Base-by-base conservation (phyloP, 2,329 filamentous ascomycete species). In the Aspergillus tamarii region DNA sequence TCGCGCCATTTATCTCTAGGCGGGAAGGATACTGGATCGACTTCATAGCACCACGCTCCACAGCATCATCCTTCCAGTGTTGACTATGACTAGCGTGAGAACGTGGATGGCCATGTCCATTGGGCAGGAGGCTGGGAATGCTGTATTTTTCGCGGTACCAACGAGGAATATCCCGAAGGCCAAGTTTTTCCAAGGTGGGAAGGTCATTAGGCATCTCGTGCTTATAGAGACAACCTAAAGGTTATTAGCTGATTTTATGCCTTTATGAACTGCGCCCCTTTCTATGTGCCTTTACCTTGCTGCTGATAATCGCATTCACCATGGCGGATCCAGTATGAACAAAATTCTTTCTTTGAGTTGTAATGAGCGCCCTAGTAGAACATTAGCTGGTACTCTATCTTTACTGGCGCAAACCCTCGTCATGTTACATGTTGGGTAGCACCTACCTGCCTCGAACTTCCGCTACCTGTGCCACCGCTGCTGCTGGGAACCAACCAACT, bases 321-420 rank as follows among this genome's bases (percentile, higher is more conserved):
- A 63, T 91, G 89, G 70, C 92, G 89, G 60, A 97, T 89, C 93
- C 93, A 97, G 77, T 94, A 92, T 63, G 93, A 92, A 78, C 93
- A 97, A 77, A 91, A 96, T 28, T 90, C 81, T 75, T 96, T 96
- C 71, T 85, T 87, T 7, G 59, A 21, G 34, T 67, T 69, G 19
- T 48, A 57, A 62, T 67, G 57, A 28, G 58, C 30, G 53, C 63
- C 57, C 58, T 64, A 56, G n/a, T 16, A n/a, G 8, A n/a, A 30
- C 2, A 32, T 56, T 32, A 59, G 32, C 4, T 26, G 34, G 30
- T 39, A 14, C 11, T 19, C 28, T 46, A 39, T 23, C 9, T 32
- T 39, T 12, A 55, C 52, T 30, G 53, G 12, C 19, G 39, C 45
- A 36, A 21, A n/a, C 53, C 9, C 1, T 28, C 8, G 16, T 10